Evolutionary conservation across 805 yeast species (phyloP).

Genomic region (Pichia californica): DNA sequence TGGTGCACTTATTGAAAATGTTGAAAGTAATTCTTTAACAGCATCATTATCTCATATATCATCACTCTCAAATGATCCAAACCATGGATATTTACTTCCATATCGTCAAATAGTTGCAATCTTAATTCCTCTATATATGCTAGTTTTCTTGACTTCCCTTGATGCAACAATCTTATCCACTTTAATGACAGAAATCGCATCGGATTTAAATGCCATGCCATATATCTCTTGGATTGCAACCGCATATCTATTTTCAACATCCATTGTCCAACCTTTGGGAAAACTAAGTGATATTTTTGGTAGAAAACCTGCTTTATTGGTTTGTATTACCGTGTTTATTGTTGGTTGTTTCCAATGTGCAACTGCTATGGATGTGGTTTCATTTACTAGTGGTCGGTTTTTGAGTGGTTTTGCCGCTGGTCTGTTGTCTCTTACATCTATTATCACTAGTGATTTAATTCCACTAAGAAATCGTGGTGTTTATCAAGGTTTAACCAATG

Average conservation of each 20-base stretch:
- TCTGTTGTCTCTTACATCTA: constrained; percentile 67
- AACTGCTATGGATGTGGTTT: constrained; percentile 37
- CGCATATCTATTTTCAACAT: constrained; percentile 57
- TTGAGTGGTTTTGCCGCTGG: constrained; percentile 93
- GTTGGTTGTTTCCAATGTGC: constrained; percentile 55
- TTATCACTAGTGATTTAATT: constrained; percentile 72
- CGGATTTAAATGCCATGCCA: constrained; percentile 58
- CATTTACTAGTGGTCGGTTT: constrained; percentile 52
- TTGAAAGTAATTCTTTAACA: not conserved
- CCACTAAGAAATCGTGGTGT: constrained; percentile 77
- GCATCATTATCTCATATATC: not conserved
- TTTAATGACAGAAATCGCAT: constrained; percentile 56
- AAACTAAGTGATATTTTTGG: constrained; percentile 70
- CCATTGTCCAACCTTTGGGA: constrained; percentile 73
- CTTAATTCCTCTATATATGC: constrained; percentile 37
- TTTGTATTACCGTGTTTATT: constrained; percentile 51
- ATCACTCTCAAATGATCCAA: not conserved
- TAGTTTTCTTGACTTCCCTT: constrained; percentile 55
- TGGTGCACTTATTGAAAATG: constrained; percentile 6
- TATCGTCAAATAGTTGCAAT: constrained; percentile 27
- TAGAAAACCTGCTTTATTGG: constrained; percentile 43
- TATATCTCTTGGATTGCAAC: constrained; percentile 71
- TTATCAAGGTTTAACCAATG: constrained; percentile 80
- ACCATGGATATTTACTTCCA: constrained; percentile 24
- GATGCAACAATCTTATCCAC: constrained; percentile 71